Evolutionary conservation across 169 alveolate species (phyloP), one percentile per base, ranked within the genome.

Genomic region (Cryptosporidium felis): DNA sequence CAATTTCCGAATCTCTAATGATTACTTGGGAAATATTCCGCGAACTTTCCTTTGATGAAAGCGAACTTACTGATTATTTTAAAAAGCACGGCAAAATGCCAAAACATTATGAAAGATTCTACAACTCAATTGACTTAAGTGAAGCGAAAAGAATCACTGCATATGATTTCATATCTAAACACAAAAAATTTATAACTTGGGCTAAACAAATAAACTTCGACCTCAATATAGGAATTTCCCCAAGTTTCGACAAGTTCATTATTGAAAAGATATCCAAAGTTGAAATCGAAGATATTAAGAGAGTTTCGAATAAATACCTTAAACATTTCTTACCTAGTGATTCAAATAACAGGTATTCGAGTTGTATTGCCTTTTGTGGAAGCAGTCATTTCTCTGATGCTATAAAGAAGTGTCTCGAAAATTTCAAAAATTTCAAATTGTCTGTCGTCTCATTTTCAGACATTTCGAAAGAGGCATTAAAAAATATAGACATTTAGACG

Each of bases 1-100:
- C 85, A 51, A 49, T 74, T n/a, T 65, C 60, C 21, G n/a, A 56
- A 23, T 74, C 74, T 10, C 28, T 74, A 9, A n/a, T 74, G 38
- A 74, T 36, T n/a, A 74, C 85, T n/a, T 74, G 85, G 85, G 60
- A 53, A 16, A 40, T 53, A 53, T 74, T 74, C 12, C n/a, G 34
- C 16, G 85, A 74, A 12, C 32, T 74, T 2, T 53, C 81, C 1
- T 32, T 65, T 38, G 59, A 45, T 45, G 81, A 65, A 47, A 53
- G 32, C 30, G 81, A 65, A 46, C 5, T 65, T 34, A 0, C 10
- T 47, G 38, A 44, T 12, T 44, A 65, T 28, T 46, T 44, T 1
- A 30, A 65, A 14, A 45, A 44, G 12, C 45, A 18, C 16, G 38
- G 38, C 4, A 65, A 26, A 46, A n/a, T 45, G 5, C 62, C 62